Base-by-base conservation (phyloP, 129 eudicot genomes). In the Flaveria trinervia region DNA sequence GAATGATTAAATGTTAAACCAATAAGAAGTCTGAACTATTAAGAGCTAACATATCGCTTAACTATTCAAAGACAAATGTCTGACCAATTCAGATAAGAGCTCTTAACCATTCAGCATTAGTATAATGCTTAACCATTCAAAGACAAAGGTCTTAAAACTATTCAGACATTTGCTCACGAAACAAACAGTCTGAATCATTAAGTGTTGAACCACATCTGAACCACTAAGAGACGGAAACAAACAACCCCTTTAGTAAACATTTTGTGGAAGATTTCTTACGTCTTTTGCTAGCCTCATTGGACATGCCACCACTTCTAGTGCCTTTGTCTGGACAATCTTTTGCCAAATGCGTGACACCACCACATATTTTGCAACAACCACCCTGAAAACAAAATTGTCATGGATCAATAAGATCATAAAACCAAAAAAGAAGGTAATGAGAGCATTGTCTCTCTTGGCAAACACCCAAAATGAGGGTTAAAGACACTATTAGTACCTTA, bases 341-440 rank as follows among this genome's bases (percentile, higher is more conserved):
- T 2, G 96, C 97, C 83, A 94, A 82, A 94, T 94, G 98, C 36
- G 98, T 94, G 39, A 91, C 86, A 18, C 92, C 96, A 16, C 88
- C 87, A 83, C 98, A 94, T 77, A 94, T 84, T 83, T 94, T 91
- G 83, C 98, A 94, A 68, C 90, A 84, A 22, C 98, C 98, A 1
- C 98, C 98, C 98, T 93, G 75, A 64, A 75, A 18, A 65, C 52
- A 67, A 57, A n/a, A 50, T 16, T 56, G 11, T 9, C 39, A 22
- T 9, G 14, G 3, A 7, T 18, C 52, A 33, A 54, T 54, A 2
- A 12, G 17, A 14, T 51, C 68, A 55, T 52, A 26, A 55, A 52
- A 39, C 22, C 49, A 20, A 16, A 79, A 36, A 3, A 23, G 18
- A 23, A 23, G 18, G n/a, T 1, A 48, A 30, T 46, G 45, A 51